A percentile compares a stretch with the other conserved stretches of the same genome.
These are phyloP conservation scores for Aspergillus mulundensis DNA, from an alignment of 495 filamentous ascomycete genomes.

Conservation along the genomic window DNA sequence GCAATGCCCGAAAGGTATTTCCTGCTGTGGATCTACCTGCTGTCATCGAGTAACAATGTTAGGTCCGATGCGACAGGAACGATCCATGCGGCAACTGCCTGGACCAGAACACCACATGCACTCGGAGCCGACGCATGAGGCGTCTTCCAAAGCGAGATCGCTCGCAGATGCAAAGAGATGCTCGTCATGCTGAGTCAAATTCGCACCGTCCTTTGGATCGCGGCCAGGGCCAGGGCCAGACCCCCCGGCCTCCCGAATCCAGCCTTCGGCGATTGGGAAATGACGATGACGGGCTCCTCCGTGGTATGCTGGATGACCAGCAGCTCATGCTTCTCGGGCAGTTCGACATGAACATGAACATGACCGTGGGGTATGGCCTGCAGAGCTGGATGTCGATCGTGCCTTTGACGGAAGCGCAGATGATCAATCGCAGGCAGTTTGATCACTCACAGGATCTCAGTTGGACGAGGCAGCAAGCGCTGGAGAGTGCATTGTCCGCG, in stretches of 20 bases:
- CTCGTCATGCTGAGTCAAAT: not conserved
- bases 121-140: slow-evolving; percentile 3
- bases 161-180: not conserved
- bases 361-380: not conserved
- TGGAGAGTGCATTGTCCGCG: too few species aligned
- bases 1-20: slow-evolving; percentile 23
- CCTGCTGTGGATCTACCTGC: not conserved
- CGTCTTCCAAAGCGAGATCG: slow-evolving; percentile 10
- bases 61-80: slow-evolving; percentile 23
- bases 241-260: too few species aligned
- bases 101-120: slow-evolving; percentile 14
- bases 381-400: not conserved
- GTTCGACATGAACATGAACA: too few species aligned
- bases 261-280: too few species aligned
- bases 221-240: not conserved
- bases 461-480: too few species aligned
- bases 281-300: not conserved
- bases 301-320: too few species aligned
- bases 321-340: too few species aligned
- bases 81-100: slow-evolving; percentile 23
- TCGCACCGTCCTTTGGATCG: too few species aligned
- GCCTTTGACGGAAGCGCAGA: slow-evolving; percentile 10
- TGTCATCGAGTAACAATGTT: not conserved
- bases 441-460: not conserved
- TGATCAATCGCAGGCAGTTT: slow-evolving; percentile 11